Base-by-base conservation (phyloP, 1,284 basidiomycete genomes). In the Ceratorhiza oryzae-sativae region DNA sequence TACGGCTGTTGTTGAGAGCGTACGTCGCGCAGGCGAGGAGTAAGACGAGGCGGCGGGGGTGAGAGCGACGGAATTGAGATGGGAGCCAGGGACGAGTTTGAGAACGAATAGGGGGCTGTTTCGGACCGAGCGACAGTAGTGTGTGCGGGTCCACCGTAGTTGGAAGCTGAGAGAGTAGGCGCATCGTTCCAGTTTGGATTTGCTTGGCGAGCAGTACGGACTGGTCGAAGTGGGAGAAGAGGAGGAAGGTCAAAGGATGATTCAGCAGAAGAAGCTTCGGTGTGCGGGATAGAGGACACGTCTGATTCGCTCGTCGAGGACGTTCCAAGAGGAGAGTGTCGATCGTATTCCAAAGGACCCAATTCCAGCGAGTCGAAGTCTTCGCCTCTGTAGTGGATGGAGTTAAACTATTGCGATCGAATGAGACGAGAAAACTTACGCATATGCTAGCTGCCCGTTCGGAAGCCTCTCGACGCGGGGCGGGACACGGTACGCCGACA, bases 401-500 rank as follows among this genome's bases (percentile, higher is more conserved):
- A 61, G 8, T 61, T 10, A 32, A 15, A 2, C 41, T 13, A 46
- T 42, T 10, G 4, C 10, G 3, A 45, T 20, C 3, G 2, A 1
- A 30, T 18, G 20, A 20, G 39, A 34, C 30, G 48, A 39, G 15
- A 49, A 10, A 15, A 70, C 67, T n/a, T 49, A 70, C 67, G 55
- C 55, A 48, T 70, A 70, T 36, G 42, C 55, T 20, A 59, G 13
- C 18, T 42, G 10, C 15, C 67, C 67, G 39, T 70, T 59, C 27
- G 53, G 12, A 39, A 59, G 34, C 23, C 39, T 49, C 30, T 59
- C 55, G 20, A 70, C 32, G n/a, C 55, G 42, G n/a, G 67, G 67
- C 36, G 67, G 67, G 12, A 70, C 27, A 36, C 67, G 67, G 30
- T 56, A 70, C 18, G 42, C 25, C 13, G 67, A 70, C 49, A 46